These are phyloP conservation scores for Basidiobolus meristosporus DNA, from an alignment of 371 early-diverging fungal species.

Conservation along the genomic window DNA sequence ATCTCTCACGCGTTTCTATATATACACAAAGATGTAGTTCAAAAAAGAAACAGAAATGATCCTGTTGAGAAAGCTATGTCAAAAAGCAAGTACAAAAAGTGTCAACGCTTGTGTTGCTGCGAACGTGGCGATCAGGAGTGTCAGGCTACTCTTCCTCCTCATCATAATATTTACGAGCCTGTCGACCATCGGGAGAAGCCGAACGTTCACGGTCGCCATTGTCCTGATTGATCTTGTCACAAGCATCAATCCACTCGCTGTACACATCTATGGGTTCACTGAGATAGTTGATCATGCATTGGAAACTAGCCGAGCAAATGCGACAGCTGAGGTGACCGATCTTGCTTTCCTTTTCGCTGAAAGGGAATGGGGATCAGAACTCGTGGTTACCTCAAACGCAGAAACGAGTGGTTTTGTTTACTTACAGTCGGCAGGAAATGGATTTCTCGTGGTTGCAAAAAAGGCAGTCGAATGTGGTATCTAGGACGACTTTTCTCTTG, in stretches of 20 bases:
- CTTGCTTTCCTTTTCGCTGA: conserved; percentile 21
- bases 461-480: conserved; percentile 69
- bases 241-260: conserved; percentile 71
- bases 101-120: no score
- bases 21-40: no score
- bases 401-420: not conserved
- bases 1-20: no score
- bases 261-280: conserved; percentile 71
- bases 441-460: conserved; percentile 81
- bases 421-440: conserved; percentile 55
- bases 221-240: conserved; percentile 21
- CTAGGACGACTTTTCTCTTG: conserved; percentile 47
- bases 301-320: conserved; percentile 50
- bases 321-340: conserved; percentile 52
- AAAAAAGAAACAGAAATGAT: no score
- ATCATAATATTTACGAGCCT: no score
- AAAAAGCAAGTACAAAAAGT: no score
- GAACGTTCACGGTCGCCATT: not conserved
- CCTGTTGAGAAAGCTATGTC: no score
- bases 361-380: not conserved
- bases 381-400: not conserved
- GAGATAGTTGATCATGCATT: conserved; percentile 24
- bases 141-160: no score
- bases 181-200: no score
- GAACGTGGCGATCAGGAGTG: no score